A percentile compares a stretch with the other conserved stretches of the same genome.
Evolutionary conservation across 2,329 filamentous ascomycete species (phyloP).

Genomic region (Chaetoscypha palmicola): DNA sequence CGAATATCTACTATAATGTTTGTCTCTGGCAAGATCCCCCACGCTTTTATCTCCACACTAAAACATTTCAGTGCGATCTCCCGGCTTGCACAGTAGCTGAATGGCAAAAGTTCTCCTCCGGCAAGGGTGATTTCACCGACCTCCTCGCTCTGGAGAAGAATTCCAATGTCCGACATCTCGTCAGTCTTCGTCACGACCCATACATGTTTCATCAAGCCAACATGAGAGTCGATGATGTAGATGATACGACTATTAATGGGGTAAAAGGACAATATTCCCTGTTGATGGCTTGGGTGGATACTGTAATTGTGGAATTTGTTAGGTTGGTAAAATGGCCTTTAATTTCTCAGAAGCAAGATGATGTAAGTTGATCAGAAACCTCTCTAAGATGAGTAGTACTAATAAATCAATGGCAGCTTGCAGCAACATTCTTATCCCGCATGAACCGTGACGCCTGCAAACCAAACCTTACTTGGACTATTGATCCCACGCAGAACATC

Average conservation of each 20-base stretch:
- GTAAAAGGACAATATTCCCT: conserved; percentile 13
- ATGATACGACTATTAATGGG: conserved; percentile 6
- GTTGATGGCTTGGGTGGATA: conserved; percentile 19
- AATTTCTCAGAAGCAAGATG: conserved; percentile 47
- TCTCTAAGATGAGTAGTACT: too few species aligned
- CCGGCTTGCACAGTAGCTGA: conserved; percentile 46
- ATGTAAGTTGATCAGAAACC: conserved; percentile 38
- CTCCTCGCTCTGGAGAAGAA: conserved; percentile 43
- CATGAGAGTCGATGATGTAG: conserved; percentile 42
- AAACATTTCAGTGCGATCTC: conserved; percentile 8
- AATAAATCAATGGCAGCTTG: not conserved
- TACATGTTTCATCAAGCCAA: conserved; percentile 53
- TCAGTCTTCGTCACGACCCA: conserved; percentile 38
- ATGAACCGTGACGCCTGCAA: conserved; percentile 23
- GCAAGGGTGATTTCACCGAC: conserved; percentile 44
- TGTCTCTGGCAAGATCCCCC: too few species aligned
- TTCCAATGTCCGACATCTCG: conserved; percentile 48
- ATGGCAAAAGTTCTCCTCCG: conserved; percentile 49
- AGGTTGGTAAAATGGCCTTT: conserved; percentile 41
- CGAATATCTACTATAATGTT: conserved; percentile 11
- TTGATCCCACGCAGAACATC: conserved; percentile 11
- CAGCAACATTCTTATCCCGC: conserved; percentile 43
- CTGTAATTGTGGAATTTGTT: conserved; percentile 15
- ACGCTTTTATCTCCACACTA: too few species aligned
- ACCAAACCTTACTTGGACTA: conserved; percentile 17